Base-by-base conservation (phyloP, 352 stramenopile genomes). In the Porosira glacialis region DNA sequence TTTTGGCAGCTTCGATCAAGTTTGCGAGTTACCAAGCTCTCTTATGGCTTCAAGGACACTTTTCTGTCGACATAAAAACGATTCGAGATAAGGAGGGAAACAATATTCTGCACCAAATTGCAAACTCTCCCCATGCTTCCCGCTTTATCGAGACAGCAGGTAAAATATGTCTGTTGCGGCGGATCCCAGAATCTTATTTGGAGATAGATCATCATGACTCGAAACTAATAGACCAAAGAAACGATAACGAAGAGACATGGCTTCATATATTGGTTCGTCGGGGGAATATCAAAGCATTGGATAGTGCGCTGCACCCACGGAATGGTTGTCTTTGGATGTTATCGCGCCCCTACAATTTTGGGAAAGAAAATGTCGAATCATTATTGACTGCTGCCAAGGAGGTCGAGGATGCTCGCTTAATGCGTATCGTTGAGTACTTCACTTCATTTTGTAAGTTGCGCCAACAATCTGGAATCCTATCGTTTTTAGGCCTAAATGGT, bases 81-180 rank as follows among this genome's bases (percentile, higher is more conserved):
- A 27, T 56, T 0, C 15, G 24, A 19, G 63, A 74, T 45, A 15
- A 39, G 19, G 24, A n/a, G 24, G 55, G 55, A 10, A 74, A 74
- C 48, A 66, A 60, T 26, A 30, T 74, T 2, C 47, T 74, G 24
- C 63, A 74, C 41, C 48, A 60, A 30, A 59, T 74, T 26, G 63
- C 63, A 13, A 41, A 33, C 17, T 57, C 53, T 10, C 3, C 3
- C 38, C 15, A 47, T 22, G 63, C 56, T 17, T 13, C 36, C n/a
- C 30, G 56, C n/a, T 74, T 74, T 13, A 66, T 74, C 15, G 33
- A 38, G 31, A 30, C 39, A 43, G 15, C 19, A 3, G 27, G 30
- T 13, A 52, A 33, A 24, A 1, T 15, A 1, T 19, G 45, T 15
- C 19, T 35, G 1, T 4, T 5, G 13, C 22, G 21, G 4, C 22